A percentile compares a stretch with the other conserved stretches of the same genome.
These are phyloP conservation scores for Trichoderma sp. DNA, from an alignment of 2,329 filamentous ascomycete genomes.

Conservation along the genomic window DNA sequence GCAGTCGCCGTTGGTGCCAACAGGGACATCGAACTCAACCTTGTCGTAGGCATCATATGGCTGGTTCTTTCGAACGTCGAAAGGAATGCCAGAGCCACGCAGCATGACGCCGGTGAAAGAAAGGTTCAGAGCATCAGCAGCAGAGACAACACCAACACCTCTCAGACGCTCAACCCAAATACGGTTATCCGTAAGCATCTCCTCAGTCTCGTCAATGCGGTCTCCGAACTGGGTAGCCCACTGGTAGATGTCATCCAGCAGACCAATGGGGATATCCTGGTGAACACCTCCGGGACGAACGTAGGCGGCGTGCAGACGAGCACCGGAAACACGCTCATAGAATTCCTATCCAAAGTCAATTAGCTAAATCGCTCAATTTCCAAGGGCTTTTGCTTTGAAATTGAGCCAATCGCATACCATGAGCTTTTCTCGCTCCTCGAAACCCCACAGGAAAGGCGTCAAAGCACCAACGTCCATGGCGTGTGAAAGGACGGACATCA, in stretches of 20 bases:
- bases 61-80: slow-evolving; percentile 94
- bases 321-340: slow-evolving; percentile 98
- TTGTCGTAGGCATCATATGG: slow-evolving; percentile 98
- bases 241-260: slow-evolving; percentile 98
- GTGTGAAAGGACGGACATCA: slow-evolving; percentile 97
- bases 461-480: slow-evolving; percentile 98
- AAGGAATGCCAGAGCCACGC: slow-evolving; percentile 92
- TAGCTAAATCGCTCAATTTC: slow-evolving; percentile 2
- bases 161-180: slow-evolving; percentile 97
- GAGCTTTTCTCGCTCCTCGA: slow-evolving; percentile 98
- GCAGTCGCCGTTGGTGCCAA: slow-evolving; percentile 96
- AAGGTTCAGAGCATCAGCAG: slow-evolving; percentile 93
- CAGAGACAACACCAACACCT: slow-evolving; percentile 87
- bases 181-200: slow-evolving; percentile 97
- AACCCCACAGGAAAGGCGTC: slow-evolving; percentile 98
- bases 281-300: slow-evolving; percentile 95
- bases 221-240: slow-evolving; percentile 99
- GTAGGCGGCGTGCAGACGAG: slow-evolving; percentile 95
- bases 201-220: slow-evolving; percentile 97
- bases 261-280: slow-evolving; percentile 89
- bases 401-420: slow-evolving; percentile 68
- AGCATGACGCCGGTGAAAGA: slow-evolving; percentile 98
- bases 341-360: slow-evolving; percentile 74
- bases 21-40: slow-evolving; percentile 97
- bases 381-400: neutral